phyloP scores from a whole-genome alignment of 331 rosid species.

The Acacia pycnantha region DNA sequence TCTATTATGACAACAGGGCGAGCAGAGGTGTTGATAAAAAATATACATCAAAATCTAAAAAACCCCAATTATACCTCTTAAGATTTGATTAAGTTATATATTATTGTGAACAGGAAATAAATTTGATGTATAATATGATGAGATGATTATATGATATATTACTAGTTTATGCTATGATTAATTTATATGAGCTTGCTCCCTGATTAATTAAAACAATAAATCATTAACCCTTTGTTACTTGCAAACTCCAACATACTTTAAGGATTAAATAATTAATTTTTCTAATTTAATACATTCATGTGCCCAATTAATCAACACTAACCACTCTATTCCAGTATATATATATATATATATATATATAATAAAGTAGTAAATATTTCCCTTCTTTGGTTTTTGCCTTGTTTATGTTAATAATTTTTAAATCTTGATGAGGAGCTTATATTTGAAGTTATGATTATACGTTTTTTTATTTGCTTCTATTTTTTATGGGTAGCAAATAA shows the following conservation, averaged over 20 bases:
- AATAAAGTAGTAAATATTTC: not conserved
- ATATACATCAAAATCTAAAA: not conserved
- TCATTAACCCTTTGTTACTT: not conserved
- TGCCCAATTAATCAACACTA: not conserved
- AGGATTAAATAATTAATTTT: too few species aligned
- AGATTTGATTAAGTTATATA: not conserved
- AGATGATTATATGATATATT: not conserved
- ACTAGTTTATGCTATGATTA: not conserved
- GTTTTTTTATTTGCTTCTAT: not conserved
- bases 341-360: too few species aligned
- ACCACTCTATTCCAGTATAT: not conserved
- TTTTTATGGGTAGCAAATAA: not conserved
- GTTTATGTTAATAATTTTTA: not conserved
- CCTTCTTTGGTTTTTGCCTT: not conserved
- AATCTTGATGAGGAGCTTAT: not conserved
- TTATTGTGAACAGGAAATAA: not conserved
- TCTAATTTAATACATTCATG: not conserved
- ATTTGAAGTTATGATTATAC: not conserved
- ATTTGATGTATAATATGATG: not conserved
- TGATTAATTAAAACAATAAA: not conserved
- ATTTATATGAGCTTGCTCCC: not conserved
- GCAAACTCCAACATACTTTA: not conserved
- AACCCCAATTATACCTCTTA: not conserved
- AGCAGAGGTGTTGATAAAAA: not conserved
- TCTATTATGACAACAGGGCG: not conserved